These are phyloP conservation scores for Colletotrichum sp. DNA, from an alignment of 2,329 filamentous ascomycete genomes.

Conservation along the genomic window DNA sequence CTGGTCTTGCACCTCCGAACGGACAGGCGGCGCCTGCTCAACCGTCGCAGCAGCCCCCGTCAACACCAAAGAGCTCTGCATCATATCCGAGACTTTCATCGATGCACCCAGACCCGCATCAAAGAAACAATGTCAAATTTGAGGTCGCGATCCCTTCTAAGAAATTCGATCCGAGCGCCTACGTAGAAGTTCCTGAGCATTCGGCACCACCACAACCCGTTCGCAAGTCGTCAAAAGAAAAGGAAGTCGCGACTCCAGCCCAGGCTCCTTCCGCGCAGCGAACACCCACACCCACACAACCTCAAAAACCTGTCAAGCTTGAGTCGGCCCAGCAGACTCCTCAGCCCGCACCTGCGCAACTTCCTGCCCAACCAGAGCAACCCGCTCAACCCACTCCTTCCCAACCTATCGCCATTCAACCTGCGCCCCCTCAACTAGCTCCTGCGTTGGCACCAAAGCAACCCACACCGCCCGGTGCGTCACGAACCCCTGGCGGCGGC, in stretches of 20 bases:
- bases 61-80: constrained; percentile 20
- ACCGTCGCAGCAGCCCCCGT: constrained; percentile 4
- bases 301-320: neutral
- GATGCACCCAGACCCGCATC: constrained; percentile 33
- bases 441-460: neutral
- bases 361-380: neutral
- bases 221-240: neutral
- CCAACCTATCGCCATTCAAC: neutral
- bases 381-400: neutral
- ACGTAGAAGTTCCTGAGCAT: constrained; percentile 34
- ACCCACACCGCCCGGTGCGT: neutral
- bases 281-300: neutral
- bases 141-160: constrained; percentile 55
- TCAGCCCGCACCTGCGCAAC: neutral
- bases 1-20: constrained; percentile 31
- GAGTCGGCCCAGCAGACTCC: neutral
- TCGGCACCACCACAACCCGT: constrained; percentile 26
- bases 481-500: neutral
- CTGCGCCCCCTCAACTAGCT: neutral
- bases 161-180: constrained; percentile 42
- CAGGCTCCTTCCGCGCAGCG: neutral
- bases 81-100: constrained; percentile 11
- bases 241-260: neutral
- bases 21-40: constrained; percentile 23
- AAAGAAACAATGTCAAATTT: constrained; percentile 43